Evolutionary conservation across 768 basidiomycete genomes (phyloP).

Genomic region (Collybia sordida): DNA sequence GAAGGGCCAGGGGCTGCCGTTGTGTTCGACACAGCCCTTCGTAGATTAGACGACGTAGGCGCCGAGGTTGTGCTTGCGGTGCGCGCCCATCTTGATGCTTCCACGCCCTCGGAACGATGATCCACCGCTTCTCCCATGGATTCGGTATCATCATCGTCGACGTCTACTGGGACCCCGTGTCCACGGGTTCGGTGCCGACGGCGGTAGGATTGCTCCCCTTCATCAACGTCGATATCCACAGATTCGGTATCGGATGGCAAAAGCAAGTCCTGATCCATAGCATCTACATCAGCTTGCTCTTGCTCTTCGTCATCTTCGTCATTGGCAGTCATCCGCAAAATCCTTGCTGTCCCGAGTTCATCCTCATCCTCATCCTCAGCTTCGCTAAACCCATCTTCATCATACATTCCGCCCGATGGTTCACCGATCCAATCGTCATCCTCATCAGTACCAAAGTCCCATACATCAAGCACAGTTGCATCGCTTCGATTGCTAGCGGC

Average conservation of each 20-base stretch:
- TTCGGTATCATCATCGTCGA: conserved; percentile 14
- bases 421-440: conserved; percentile 86
- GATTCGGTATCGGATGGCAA: conserved; percentile 43
- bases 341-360: conserved; percentile 19
- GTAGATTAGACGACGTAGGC: conserved; percentile 9
- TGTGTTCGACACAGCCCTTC: conserved; percentile 6
- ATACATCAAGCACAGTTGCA: conserved; percentile 80
- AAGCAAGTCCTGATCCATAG: conserved; percentile 72
- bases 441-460: conserved; percentile 80
- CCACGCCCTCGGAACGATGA: conserved; percentile 23
- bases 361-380: conserved; percentile 49
- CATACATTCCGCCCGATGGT: conserved; percentile 72
- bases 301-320: conserved; percentile 35
- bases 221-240: conserved; percentile 28
- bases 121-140: conserved; percentile 15
- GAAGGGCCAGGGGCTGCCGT: conserved; percentile 12
- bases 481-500: conserved; percentile 86
- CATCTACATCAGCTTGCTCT: conserved; percentile 62
- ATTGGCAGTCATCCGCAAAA: conserved; percentile 19
- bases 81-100: conserved; percentile 32
- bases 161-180: conserved; percentile 5
- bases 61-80: conserved; percentile 8
- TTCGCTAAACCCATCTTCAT: conserved; percentile 61
- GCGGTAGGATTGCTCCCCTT: conserved; percentile 19
- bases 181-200: conserved; percentile 14